These are phyloP conservation scores for Plasmodium sp. DNA, from an alignment of 169 alveolate genomes.

Conservation along the genomic window DNA sequence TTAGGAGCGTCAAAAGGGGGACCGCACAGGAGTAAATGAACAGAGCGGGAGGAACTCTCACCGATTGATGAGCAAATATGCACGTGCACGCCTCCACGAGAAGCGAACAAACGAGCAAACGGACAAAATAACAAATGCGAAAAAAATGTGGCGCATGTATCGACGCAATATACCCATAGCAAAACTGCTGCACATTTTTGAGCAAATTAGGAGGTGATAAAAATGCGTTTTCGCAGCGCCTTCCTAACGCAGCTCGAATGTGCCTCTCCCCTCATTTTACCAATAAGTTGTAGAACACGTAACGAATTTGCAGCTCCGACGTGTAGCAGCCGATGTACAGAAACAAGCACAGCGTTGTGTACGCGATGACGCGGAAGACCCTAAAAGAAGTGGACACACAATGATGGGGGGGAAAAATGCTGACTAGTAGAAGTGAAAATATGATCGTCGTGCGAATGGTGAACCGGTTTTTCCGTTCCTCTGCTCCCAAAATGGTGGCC, in stretches of 20 bases:
- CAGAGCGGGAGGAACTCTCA: neutral
- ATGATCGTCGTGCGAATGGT: neutral
- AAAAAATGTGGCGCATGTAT: neutral
- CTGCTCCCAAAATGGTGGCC: neutral
- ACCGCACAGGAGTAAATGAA: neutral
- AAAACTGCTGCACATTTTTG: neutral
- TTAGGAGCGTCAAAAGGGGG: neutral
- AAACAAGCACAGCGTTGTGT: conserved; percentile 17
- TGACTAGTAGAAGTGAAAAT: neutral
- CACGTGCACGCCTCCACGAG: neutral
- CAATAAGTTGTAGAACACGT: conserved; percentile 56
- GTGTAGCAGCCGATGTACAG: conserved; percentile 67
- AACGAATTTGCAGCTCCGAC: conserved; percentile 51
- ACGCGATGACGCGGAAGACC: conserved; percentile 45
- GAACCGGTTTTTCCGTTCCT: neutral
- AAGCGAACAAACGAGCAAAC: neutral
- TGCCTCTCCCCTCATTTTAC: conserved; percentile 11
- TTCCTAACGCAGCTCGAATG: neutral
- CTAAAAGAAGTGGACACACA: conserved; percentile 9
- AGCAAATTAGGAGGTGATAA: neutral
- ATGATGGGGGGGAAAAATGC: neutral
- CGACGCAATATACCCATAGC: neutral
- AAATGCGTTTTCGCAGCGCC: neutral
- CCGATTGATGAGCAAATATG: neutral
- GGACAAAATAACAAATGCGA: too few relatives aligned